Conservation (phyloP, 2,329 filamentous ascomycete species). For the Aspergillus proliferans region DNA sequence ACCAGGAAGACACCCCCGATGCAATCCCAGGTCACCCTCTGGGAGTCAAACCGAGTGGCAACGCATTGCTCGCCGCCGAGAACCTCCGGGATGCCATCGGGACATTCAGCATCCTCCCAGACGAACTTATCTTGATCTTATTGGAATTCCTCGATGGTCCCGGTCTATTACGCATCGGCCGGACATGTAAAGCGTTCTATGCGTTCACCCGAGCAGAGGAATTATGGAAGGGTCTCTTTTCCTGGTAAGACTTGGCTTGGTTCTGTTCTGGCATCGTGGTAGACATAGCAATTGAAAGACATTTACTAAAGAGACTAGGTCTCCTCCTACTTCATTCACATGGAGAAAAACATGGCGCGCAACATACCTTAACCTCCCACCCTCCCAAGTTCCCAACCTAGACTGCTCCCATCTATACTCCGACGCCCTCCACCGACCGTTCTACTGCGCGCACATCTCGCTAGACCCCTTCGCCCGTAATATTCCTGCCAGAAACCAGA, state of each 20-base stretch:
- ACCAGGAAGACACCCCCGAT: conserved; percentile 38
- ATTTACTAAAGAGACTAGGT: conserved; percentile 20
- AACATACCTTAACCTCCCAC: conserved; percentile 61
- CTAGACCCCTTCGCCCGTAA: conserved; percentile 60
- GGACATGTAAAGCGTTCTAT: conserved; percentile 78
- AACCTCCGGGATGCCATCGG: conserved; percentile 65
- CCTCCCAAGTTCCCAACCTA: conserved; percentile 51
- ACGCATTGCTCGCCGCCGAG: conserved; percentile 61
- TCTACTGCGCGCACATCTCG: conserved; percentile 74
- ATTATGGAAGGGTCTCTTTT: conserved; percentile 78
- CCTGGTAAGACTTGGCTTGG: conserved; percentile 60
- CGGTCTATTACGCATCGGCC: conserved; percentile 60
- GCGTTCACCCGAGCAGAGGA: conserved; percentile 81
- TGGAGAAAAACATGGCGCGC: conserved; percentile 85
- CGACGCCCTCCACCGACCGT: conserved; percentile 82
- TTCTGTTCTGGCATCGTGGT: not conserved
- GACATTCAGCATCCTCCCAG: conserved; percentile 61
- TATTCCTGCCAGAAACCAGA: conserved; percentile 69
- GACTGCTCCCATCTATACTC: conserved; percentile 78
- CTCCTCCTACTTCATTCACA: conserved; percentile 38
- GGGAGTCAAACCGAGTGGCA: conserved; percentile 79
- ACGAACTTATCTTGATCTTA: conserved; percentile 70
- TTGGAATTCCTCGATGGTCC: conserved; percentile 66
- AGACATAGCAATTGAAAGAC: not conserved
- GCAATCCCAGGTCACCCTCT: conserved; percentile 73